Percentiles rank a stretch among this genome's conserved stretches.
Conservation (phyloP, 495 filamentous ascomycete species). For the Penicillium bialowiezense region DNA sequence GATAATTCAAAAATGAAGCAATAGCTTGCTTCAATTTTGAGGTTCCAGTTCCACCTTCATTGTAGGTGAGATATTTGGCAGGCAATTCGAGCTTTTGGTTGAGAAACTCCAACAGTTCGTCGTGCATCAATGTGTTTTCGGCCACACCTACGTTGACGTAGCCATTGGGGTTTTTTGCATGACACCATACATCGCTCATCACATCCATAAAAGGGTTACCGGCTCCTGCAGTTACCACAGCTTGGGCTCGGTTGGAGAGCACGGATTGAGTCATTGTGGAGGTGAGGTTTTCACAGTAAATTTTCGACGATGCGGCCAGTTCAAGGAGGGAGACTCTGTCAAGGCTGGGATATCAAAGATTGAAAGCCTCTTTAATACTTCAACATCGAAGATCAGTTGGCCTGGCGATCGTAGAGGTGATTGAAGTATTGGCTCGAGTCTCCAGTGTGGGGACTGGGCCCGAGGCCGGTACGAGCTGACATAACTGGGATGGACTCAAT, state of each 20-base stretch:
- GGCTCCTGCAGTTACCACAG: constrained; percentile 6
- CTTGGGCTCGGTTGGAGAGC: constrained; percentile 22
- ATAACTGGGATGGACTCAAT: no score
- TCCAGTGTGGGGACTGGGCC: no score
- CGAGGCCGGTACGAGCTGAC: no score
- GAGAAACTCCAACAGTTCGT: constrained; percentile 28
- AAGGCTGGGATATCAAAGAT: no score
- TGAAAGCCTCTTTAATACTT: no score
- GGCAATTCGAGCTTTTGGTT: constrained; percentile 31
- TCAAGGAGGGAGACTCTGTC: background rate
- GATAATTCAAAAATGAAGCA: constrained; percentile 41
- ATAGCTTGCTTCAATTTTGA: constrained; percentile 37
- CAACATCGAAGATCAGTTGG: no score
- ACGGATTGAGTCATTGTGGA: constrained; percentile 2
- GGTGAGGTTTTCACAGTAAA: background rate
- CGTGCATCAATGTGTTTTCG: constrained; percentile 41
- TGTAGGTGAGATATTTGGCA: constrained; percentile 41
- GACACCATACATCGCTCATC: constrained; percentile 22
- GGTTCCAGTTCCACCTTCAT: constrained; percentile 34
- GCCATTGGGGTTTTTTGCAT: constrained; percentile 28
- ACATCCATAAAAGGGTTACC: constrained; percentile 27
- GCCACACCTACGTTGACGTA: constrained; percentile 41
- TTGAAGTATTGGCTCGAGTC: no score
- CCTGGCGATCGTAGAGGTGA: no score
- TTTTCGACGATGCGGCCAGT: no score